Evolutionary conservation across 768 basidiomycete species (phyloP).

Genomic region (Daedaleopsis sinensis): DNA sequence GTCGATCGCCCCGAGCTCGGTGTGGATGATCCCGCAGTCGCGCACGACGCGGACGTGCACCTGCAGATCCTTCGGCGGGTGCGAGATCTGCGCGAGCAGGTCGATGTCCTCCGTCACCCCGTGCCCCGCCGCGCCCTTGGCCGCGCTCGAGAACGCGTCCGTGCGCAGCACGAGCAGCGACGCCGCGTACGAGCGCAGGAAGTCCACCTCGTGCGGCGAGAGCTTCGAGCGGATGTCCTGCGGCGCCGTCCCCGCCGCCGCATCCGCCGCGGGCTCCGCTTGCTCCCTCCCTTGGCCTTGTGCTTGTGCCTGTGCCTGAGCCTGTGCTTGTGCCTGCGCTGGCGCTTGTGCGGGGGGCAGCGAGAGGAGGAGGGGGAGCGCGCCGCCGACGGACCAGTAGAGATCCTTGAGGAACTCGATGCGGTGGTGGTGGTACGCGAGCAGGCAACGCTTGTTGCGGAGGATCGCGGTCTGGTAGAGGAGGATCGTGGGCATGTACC

Average conservation of each 20-base stretch:
- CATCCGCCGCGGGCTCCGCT: background rate
- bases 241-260: constrained; percentile 9
- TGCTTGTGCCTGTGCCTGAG: background rate
- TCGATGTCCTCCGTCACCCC: constrained; percentile 83
- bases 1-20: constrained; percentile 88
- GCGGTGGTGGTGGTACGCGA: constrained; percentile 91
- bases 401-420: constrained; percentile 81
- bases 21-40: constrained; percentile 92
- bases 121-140: constrained; percentile 6
- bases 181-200: constrained; percentile 77
- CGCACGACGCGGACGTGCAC: constrained; percentile 84
- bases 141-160: constrained; percentile 40
- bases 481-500: constrained; percentile 61
- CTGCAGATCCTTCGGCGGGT: constrained; percentile 88
- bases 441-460: constrained; percentile 93
- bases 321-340: background rate
- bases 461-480: constrained; percentile 88
- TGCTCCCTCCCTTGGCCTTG: background rate
- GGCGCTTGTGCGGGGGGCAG: constrained; percentile 37
- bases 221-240: constrained; percentile 69
- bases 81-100: constrained; percentile 78
- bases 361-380: constrained; percentile 79
- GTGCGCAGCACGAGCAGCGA: constrained; percentile 83
- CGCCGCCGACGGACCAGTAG: constrained; percentile 90
- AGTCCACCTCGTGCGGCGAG: constrained; percentile 83